Conservation (phyloP, 345 rosid genomes). For the Mangifera indica region DNA sequence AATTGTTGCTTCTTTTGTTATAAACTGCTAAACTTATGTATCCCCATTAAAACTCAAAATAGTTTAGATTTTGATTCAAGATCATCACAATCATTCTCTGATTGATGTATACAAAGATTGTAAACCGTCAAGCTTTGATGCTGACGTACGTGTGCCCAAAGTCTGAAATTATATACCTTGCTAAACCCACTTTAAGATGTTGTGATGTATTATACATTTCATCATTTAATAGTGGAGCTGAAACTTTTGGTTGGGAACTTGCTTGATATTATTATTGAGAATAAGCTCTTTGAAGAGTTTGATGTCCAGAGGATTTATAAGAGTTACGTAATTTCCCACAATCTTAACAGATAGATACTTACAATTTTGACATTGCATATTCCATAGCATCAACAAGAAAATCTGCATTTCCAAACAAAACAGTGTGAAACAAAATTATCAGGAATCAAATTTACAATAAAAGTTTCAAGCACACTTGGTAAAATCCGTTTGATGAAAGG, state of each 20-base stretch:
- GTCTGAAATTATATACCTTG: not conserved
- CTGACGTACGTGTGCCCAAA: too few species aligned
- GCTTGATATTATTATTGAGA: not conserved
- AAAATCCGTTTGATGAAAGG: not conserved
- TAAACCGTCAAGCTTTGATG: too few species aligned
- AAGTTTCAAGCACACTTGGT: not conserved
- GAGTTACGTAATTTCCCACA: constrained; percentile 5
- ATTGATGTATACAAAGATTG: too few species aligned
- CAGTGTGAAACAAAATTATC: not conserved
- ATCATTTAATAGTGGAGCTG: not conserved
- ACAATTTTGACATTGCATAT: constrained; percentile 62
- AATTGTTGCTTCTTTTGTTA: not conserved
- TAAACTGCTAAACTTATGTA: too few species aligned
- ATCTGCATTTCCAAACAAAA: constrained; percentile 39
- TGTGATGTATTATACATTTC: not conserved
- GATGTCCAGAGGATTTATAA: not conserved
- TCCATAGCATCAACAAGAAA: constrained; percentile 82
- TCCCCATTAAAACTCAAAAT: too few species aligned
- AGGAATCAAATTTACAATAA: not conserved
- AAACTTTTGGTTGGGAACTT: not conserved
- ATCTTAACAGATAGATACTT: constrained; percentile 20
- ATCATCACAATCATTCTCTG: too few species aligned
- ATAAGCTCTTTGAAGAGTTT: not conserved
- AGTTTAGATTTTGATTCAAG: too few species aligned
- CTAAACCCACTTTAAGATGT: not conserved